These are phyloP conservation scores for Gymnopilus junonius DNA, from an alignment of 768 basidiomycete genomes.

Conservation along the genomic window DNA sequence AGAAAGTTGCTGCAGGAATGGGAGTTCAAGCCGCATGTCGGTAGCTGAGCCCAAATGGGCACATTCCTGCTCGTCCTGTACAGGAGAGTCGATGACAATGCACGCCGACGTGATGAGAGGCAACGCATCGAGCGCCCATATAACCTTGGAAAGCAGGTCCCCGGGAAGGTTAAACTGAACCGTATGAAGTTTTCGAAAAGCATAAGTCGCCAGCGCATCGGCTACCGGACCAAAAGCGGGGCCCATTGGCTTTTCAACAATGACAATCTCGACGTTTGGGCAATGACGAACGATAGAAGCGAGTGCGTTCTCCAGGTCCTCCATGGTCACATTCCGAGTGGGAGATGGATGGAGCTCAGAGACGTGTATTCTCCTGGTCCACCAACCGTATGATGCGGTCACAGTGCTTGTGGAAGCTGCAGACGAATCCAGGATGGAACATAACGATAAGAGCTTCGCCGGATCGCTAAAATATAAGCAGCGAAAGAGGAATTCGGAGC, in stretches of 20 bases:
- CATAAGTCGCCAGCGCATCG: slow-evolving; percentile 59
- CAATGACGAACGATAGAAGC: slow-evolving; percentile 64
- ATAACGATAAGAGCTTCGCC: slow-evolving; percentile 54
- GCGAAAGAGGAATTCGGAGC: slow-evolving; percentile 68
- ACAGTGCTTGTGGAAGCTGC: slow-evolving; percentile 37
- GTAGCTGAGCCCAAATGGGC: slow-evolving; percentile 65
- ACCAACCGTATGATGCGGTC: slow-evolving; percentile 65
- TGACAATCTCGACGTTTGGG: slow-evolving; percentile 75
- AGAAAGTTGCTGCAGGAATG: slow-evolving; percentile 66
- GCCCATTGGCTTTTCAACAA: slow-evolving; percentile 68
- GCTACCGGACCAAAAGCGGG: slow-evolving; percentile 65
- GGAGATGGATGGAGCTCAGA: slow-evolving; percentile 48
- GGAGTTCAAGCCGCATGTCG: slow-evolving; percentile 56
- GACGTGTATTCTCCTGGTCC: slow-evolving; percentile 74
- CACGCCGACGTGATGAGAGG: slow-evolving; percentile 59
- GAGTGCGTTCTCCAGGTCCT: slow-evolving; percentile 57
- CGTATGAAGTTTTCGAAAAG: slow-evolving; percentile 57
- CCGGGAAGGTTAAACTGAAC: slow-evolving; percentile 64
- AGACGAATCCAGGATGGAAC: slow-evolving; percentile 52
- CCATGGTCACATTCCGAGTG: slow-evolving; percentile 44
- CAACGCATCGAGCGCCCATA: slow-evolving; percentile 72
- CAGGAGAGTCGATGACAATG: slow-evolving; percentile 49
- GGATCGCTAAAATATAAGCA: slow-evolving; percentile 72
- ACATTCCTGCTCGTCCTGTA: slow-evolving; percentile 34
- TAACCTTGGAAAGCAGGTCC: slow-evolving; percentile 62